Conservation (phyloP, 805 yeast species). For the Yarrowia porcina region DNA sequence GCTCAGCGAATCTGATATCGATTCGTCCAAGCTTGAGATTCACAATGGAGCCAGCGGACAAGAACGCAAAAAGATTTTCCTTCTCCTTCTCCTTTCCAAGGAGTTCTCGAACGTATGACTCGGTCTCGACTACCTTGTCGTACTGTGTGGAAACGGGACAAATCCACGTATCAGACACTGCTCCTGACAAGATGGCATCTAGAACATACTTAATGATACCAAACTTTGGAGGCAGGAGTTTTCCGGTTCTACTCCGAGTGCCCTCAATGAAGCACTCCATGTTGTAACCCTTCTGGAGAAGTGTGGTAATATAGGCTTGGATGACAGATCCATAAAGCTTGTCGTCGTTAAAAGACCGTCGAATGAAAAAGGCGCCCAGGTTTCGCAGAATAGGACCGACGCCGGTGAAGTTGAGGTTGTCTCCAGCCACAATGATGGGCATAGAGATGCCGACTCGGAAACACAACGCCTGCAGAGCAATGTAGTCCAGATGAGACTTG, state of each 20-base stretch:
- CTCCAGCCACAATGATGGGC: slow-evolving; percentile 65
- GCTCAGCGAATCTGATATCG: slow-evolving; percentile 43
- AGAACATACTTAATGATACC: slow-evolving; percentile 56
- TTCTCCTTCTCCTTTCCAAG: slow-evolving; percentile 55
- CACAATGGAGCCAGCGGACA: slow-evolving; percentile 38
- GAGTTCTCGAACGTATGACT: slow-evolving; percentile 53
- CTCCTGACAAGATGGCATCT: slow-evolving; percentile 47
- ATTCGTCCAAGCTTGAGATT: slow-evolving; percentile 42
- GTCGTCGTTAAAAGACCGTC: slow-evolving; percentile 47
- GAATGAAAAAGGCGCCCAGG: slow-evolving; percentile 57
- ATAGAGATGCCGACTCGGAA: slow-evolving; percentile 52
- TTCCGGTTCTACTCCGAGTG: slow-evolving; percentile 65
- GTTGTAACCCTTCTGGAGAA: slow-evolving; percentile 48
- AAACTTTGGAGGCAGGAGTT: slow-evolving; percentile 57
- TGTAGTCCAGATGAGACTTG: slow-evolving; percentile 60
- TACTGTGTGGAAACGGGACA: slow-evolving; percentile 59
- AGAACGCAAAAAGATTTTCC: slow-evolving; percentile 46
- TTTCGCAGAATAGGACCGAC: slow-evolving; percentile 50
- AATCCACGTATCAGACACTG: slow-evolving; percentile 43
- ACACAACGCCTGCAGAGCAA: slow-evolving; percentile 53
- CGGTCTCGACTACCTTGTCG: slow-evolving; percentile 56
- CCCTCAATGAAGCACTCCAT: slow-evolving; percentile 65
- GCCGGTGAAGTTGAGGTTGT: slow-evolving; percentile 57
- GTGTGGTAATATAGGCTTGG: slow-evolving; percentile 47
- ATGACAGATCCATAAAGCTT: slow-evolving; percentile 45